phyloP scores from a whole-genome alignment of 2,329 filamentous ascomycete species.

The Cephalotrichum gorgonifer region DNA sequence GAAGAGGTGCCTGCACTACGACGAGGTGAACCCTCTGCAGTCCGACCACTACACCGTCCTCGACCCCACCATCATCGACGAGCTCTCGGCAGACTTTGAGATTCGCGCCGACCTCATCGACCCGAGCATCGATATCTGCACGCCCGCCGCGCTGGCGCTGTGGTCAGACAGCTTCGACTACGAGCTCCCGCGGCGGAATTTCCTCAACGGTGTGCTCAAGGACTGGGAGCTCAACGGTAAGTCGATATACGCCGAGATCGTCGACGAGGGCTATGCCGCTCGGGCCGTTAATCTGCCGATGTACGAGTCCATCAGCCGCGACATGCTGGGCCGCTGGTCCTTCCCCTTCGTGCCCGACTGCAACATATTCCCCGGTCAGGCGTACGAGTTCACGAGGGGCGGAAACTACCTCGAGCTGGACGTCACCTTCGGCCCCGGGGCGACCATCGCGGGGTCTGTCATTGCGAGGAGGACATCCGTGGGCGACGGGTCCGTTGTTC shows the following conservation, averaged over 20 bases:
- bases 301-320: constrained; percentile 81
- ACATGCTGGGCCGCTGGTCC: constrained; percentile 79
- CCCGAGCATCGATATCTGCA: constrained; percentile 93
- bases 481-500: constrained; percentile 59
- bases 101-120: constrained; percentile 84
- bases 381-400: constrained; percentile 49
- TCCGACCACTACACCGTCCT: constrained; percentile 57
- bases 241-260: constrained; percentile 85
- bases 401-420: constrained; percentile 52
- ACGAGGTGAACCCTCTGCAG: constrained; percentile 69
- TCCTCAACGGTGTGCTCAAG: constrained; percentile 85
- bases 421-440: constrained; percentile 64
- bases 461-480: constrained; percentile 69
- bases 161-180: constrained; percentile 99
- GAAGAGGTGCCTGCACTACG: constrained; percentile 82
- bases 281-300: constrained; percentile 76
- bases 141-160: constrained; percentile 83
- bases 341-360: constrained; percentile 84
- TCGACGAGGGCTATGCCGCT: constrained; percentile 75
- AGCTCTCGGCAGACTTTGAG: constrained; percentile 62
- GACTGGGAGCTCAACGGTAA: constrained; percentile 97
- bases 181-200: constrained; percentile 78
- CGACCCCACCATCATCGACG: constrained; percentile 68
- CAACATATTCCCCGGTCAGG: constrained; percentile 69
- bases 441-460: constrained; percentile 59